Base-by-base conservation (phyloP, 1,284 basidiomycete genomes). In the Veloboletus limbatus region DNA sequence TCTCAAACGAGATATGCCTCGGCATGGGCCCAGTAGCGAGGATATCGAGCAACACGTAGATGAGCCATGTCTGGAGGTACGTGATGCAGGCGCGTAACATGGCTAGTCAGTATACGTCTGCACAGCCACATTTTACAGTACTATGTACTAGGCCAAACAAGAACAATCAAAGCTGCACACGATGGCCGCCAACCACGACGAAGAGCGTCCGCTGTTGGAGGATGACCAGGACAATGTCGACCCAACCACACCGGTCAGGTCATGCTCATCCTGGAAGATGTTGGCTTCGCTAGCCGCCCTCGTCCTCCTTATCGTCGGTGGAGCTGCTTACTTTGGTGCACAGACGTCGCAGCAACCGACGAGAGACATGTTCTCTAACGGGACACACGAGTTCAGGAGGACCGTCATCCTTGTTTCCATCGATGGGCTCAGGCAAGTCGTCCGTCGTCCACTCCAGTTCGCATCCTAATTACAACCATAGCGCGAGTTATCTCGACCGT, bases 1-100 rank as follows among this genome's bases (percentile, higher is more conserved):
- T 97, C 28, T 97, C 88, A 63, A 99, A 96, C 3, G 90, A 95
- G 33, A 99, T 80, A 73, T 99, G 97, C 33, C 75, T 69, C 0
- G 97, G 97, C 17, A 97, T 76, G 1, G 97, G 96, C 0, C 95
- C 96, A 6, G 85, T 73, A 0, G 84, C 73, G 30, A 95, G 75
- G 20, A 91, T 69, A 43, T 70, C 68, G 43, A 92, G 73, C 18
- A 91, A 61, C 13, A 80, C 6, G 17, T 53, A 35, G 3, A 47
- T 20, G 5, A 67, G 38, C 51, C 67, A 67, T 43, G 38, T 41
- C 22, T 52, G 53, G 37, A 65, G 37, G 32, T 47, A 47, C 3
- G 47, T 49, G 18, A 56, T 10, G 40, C 45, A 8, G 11, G 37
- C 32, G 22, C 47, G 21, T 13, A 14, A 6, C 44, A 56, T 56